Percentiles rank a stretch among this genome's conserved stretches.
Conservation (phyloP, 2,329 filamentous ascomycete genomes). For the Arthroderma sp. region DNA sequence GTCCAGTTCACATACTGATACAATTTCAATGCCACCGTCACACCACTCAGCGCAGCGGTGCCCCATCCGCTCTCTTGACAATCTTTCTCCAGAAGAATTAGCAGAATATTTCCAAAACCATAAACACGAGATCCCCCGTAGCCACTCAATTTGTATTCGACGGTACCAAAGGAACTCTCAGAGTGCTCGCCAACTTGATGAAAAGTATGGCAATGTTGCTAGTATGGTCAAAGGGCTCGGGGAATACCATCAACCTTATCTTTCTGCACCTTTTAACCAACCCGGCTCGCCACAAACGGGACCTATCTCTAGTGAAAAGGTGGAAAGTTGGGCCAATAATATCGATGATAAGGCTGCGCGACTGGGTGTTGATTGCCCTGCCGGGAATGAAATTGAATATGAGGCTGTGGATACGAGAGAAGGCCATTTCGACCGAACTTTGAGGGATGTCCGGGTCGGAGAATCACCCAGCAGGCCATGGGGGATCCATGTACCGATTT, state of each 20-base stretch:
- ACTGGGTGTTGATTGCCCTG: constrained; percentile 19
- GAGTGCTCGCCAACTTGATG: constrained; percentile 76
- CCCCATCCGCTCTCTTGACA: constrained; percentile 82
- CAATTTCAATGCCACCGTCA: constrained; percentile 17
- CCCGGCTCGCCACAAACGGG: constrained; percentile 11
- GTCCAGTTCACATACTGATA: constrained; percentile 32
- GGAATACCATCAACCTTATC: constrained; percentile 73
- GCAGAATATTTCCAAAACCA: constrained; percentile 88
- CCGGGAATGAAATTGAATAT: background rate
- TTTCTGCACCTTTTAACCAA: constrained; percentile 45
- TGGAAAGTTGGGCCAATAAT: constrained; percentile 74
- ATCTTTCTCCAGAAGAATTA: constrained; percentile 85
- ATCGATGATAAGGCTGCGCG: constrained; percentile 46
- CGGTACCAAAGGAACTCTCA: constrained; percentile 78
- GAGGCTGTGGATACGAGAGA: constrained; percentile 34
- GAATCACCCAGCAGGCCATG: constrained; percentile 88
- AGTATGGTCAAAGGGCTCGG: constrained; percentile 91
- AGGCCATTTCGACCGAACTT: constrained; percentile 65
- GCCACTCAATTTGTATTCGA: constrained; percentile 82
- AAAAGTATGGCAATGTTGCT: constrained; percentile 82
- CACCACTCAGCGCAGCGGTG: constrained; percentile 51
- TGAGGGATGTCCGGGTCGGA: constrained; percentile 83
- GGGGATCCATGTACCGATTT: constrained; percentile 70
- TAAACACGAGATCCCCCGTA: constrained; percentile 87
- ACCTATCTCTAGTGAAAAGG: constrained; percentile 51